These are phyloP conservation scores for Brassica carinata DNA, from an alignment of 345 rosid genomes.

Conservation along the genomic window DNA sequence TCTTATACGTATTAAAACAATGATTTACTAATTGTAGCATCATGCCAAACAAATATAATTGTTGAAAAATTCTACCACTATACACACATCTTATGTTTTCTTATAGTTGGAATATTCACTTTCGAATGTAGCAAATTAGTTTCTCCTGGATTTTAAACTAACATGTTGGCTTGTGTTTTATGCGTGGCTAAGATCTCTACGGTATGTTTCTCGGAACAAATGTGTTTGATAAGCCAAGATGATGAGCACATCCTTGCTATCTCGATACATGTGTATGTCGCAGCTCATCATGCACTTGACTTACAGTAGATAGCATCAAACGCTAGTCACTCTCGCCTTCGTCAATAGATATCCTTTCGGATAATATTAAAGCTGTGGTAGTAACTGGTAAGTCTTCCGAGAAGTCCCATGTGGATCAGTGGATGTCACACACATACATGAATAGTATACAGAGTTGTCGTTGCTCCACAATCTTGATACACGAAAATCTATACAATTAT, in stretches of 20 bases:
- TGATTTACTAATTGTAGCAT: slow-evolving; percentile 16
- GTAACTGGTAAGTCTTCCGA: background rate
- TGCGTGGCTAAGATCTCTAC: background rate
- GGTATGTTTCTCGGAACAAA: background rate
- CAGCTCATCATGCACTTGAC: background rate
- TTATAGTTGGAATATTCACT: slow-evolving; percentile 3
- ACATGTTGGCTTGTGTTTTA: background rate
- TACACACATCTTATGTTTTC: slow-evolving; percentile 7
- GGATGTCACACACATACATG: background rate
- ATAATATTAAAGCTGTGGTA: background rate
- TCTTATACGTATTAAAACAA: background rate
- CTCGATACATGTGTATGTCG: background rate
- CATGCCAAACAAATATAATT: slow-evolving; percentile 11
- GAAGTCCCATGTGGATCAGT: background rate
- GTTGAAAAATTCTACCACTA: background rate
- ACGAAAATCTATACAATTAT: slow-evolving; percentile 1
- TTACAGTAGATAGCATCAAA: background rate
- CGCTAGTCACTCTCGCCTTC: background rate
- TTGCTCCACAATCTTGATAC: slow-evolving; percentile 4
- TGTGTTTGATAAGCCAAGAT: background rate
- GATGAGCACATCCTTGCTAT: background rate
- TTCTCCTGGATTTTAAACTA: background rate
- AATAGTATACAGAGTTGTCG: slow-evolving; percentile 1
- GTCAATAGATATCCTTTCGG: background rate
- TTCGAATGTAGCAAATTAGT: background rate